Evolutionary conservation across 345 rosid species (phyloP).

Genomic region (Fremontodendron californicum): DNA sequence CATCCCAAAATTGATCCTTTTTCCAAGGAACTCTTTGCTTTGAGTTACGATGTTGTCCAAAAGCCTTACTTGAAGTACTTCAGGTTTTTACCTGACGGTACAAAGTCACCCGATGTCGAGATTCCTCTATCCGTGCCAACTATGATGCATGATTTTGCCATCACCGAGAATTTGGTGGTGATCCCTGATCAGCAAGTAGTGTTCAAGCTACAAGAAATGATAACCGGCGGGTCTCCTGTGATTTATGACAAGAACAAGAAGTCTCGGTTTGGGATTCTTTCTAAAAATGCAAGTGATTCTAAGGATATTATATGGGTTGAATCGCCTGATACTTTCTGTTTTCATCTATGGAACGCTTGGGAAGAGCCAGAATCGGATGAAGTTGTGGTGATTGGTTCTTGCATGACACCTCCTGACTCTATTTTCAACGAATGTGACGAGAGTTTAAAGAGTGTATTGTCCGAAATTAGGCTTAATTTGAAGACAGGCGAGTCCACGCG

Average conservation of each 20-base stretch:
- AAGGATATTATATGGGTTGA: slow-evolving; percentile 73
- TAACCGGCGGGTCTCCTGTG: slow-evolving; percentile 92
- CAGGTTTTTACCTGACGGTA: slow-evolving; percentile 53
- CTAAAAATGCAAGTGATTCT: slow-evolving; percentile 48
- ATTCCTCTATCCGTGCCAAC: slow-evolving; percentile 67
- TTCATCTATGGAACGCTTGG: slow-evolving; percentile 98
- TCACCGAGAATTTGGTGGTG: slow-evolving; percentile 77
- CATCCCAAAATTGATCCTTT: slow-evolving; percentile 83
- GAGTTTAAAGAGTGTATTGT: slow-evolving; percentile 61
- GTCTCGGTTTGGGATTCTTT: slow-evolving; percentile 69
- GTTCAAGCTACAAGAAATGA: slow-evolving; percentile 78
- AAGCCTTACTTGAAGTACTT: slow-evolving; percentile 84
- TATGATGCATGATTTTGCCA: slow-evolving; percentile 95
- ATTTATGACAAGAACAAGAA: slow-evolving; percentile 69
- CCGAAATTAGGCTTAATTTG: slow-evolving; percentile 79
- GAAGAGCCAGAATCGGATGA: slow-evolving; percentile 80
- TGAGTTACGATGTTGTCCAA: slow-evolving; percentile 77
- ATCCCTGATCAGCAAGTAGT: slow-evolving; percentile 95
- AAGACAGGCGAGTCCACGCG: slow-evolving; percentile 78
- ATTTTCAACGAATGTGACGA: slow-evolving; percentile 93
- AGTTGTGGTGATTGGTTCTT: slow-evolving; percentile 85
- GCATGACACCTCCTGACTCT: slow-evolving; percentile 99
- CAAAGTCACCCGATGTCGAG: slow-evolving; percentile 75
- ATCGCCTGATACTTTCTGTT: slow-evolving; percentile 77
- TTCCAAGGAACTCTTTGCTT: slow-evolving; percentile 66